Conservation (phyloP, 495 filamentous ascomycete genomes). For the Podospora pseudopauciseta region DNA sequence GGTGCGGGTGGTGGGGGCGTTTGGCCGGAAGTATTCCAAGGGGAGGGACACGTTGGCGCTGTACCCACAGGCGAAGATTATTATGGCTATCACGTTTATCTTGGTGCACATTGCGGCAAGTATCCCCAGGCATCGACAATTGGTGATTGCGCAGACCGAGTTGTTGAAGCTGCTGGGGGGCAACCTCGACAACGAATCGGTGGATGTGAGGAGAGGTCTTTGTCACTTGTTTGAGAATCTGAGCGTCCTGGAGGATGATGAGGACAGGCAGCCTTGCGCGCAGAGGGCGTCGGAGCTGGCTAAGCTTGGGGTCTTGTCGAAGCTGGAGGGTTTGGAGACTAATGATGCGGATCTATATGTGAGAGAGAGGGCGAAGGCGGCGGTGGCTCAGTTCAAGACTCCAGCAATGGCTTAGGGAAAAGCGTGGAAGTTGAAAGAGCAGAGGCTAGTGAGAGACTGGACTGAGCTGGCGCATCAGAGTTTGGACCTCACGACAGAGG, state of each 20-base stretch:
- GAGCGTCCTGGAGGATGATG: conserved; percentile 68
- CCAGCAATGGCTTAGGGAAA: conserved; percentile 1
- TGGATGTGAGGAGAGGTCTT: conserved; percentile 67
- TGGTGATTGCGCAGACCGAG: conserved; percentile 54
- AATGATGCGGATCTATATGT: conserved; percentile 77
- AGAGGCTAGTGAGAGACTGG: too few species aligned
- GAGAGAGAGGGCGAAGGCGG: conserved; percentile 76
- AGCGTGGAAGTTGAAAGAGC: not conserved
- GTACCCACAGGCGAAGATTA: conserved; percentile 65
- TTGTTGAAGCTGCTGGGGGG: conserved; percentile 60
- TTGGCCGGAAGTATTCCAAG: conserved; percentile 30
- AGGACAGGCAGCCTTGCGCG: conserved; percentile 57
- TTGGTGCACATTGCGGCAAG: conserved; percentile 84
- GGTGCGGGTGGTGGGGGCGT: conserved; percentile 50
- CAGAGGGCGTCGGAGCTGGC: conserved; percentile 64
- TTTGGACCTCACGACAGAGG: too few species aligned
- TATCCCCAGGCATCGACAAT: conserved; percentile 66
- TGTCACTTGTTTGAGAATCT: conserved; percentile 82
- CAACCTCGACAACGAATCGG: conserved; percentile 68
- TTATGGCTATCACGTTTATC: conserved; percentile 68
- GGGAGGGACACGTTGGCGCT: conserved; percentile 40
- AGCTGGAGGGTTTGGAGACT: conserved; percentile 58
- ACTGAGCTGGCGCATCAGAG: too few species aligned
- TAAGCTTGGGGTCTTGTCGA: conserved; percentile 65
- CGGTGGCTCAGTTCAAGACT: conserved; percentile 60